Evolutionary conservation across 2,329 filamentous ascomycete species (phyloP), one percentile per base, ranked within the genome.

Genomic region (Allantophomopsis lycopodina): DNA sequence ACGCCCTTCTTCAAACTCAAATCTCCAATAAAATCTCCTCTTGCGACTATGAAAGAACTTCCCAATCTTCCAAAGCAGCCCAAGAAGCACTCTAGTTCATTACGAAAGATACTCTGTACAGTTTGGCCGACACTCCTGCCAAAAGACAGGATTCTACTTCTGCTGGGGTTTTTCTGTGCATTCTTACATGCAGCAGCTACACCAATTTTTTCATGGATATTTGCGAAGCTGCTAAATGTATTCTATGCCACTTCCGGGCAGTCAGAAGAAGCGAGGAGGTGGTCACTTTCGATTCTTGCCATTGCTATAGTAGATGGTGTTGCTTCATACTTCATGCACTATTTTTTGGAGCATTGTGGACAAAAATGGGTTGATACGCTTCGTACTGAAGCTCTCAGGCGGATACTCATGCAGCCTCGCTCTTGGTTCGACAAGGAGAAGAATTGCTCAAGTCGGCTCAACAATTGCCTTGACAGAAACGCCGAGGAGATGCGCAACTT

Each of bases 401-500:
- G 72, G 2, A 76, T 94, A 13, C 64, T 96, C 1, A 66, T 71
- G 32, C 89, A 95, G 52, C 81, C 84, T 1, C 77, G 72, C 44
- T 60, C 70, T 4, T 96, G 87, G 79, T 94, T 94, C 49, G 79
- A 86, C 46, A 63, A 69, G 37, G 66, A 79, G 2, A 65, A 67
- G 28, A 83, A 91, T 55, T 73, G 70, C 0, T 63, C 80, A 0
- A 64, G 67, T 1, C 66, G 68, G 2, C 66, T 96, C 33, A 76
- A 69, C 1, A 77, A 84, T 44, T 80, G 72, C 35, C 68, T 96
- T 0, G 85, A 94, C 50, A 73, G 81, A 13, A 83, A 85, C 50
- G 83, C 81, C 0, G 87, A 96, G 55, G 86, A 94, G 54, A 88
- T 91, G 73, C 73, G 83, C 7, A 87, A 84, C 48, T 63, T 96